Base-by-base conservation (phyloP, 352 stramenopile genomes). In the Globisporangium irregulare region DNA sequence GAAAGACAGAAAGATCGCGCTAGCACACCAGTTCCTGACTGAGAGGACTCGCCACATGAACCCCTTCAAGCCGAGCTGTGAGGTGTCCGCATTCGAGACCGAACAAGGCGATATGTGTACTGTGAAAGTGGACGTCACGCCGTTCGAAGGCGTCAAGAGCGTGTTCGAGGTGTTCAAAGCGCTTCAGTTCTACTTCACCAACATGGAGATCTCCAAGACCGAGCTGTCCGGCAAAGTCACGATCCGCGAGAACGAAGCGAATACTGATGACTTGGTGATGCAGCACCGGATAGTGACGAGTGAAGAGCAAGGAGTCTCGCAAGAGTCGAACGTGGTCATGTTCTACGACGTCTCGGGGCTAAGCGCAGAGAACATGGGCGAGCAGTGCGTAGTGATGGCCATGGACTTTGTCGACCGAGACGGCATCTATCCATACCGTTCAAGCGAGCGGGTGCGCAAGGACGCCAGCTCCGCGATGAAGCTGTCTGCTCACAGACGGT, bases 141-240 rank as follows among this genome's bases (percentile, higher is more conserved):
- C 75, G 27, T 68, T 90, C 10, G 64, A 72, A 15, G 71, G 70
- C 15, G 64, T 72, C 1, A 64, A 57, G 53, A 73, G 74, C 0
- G 70, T 90, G 36, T 70, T 71, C 25, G 71, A 77, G 4, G 71
- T 86, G 2, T 72, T 81, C 25, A 64, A 80, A 8, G 78, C 82
- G 9, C 62, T 85, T 2, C 71, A 71, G 56, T 76, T 79, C 14
- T 80, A 79, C 56, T 74, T 73, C 18, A 69, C 67, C 43, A 87
- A 88, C 51, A 59, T 82, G 8, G 81, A 90, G 68, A 84, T 90
- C 72, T 84, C 75, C 59, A 80, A 84, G 53, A 81, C 81, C 1
- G 81, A 89, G 61, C 34, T 59, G 7, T 51, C 32, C 1, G 62
- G 50, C 18, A 38, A 50, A 29, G 24, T 67, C 36, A 67, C 50